Percentiles rank a stretch among this genome's conserved stretches.
Evolutionary conservation across 169 alveolate genomes (phyloP).

Genomic region (Neospora caninum): DNA sequence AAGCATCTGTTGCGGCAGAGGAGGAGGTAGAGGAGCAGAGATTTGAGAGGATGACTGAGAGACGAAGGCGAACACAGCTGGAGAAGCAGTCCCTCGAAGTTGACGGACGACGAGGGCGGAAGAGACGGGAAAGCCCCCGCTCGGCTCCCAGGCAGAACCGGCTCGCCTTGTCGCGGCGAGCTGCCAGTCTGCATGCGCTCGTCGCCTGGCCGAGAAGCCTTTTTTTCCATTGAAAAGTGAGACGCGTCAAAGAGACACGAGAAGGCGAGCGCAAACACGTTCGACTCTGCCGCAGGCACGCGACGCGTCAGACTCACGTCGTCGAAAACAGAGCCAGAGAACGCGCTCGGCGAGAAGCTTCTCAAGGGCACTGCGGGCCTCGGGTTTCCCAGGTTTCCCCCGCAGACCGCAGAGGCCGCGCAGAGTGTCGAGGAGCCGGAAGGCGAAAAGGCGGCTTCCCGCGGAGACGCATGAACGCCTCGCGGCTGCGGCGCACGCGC

Average conservation of each 20-base stretch:
- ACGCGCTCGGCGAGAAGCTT: background rate
- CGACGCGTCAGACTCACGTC: background rate
- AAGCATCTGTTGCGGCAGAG: constrained; percentile 37
- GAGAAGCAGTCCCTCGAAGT: constrained; percentile 21
- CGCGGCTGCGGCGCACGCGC: background rate
- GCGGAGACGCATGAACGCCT: background rate
- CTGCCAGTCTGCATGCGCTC: background rate
- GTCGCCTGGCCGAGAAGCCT: background rate
- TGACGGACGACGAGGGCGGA: constrained; percentile 25
- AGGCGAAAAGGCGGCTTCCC: too few species aligned
- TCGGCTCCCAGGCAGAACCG: too few species aligned
- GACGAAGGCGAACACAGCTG: constrained; percentile 27
- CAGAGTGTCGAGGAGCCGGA: background rate
- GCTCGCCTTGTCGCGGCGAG: too few species aligned
- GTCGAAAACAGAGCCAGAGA: background rate
- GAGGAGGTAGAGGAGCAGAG: constrained; percentile 24
- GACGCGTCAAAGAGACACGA: constrained; percentile 30
- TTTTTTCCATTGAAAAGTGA: background rate
- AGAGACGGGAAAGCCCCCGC: background rate
- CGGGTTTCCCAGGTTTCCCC: too few species aligned
- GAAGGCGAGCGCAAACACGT: background rate
- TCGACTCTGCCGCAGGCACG: background rate
- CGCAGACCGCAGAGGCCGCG: background rate
- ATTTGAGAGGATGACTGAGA: background rate
- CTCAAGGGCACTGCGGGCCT: too few species aligned